Base-by-base conservation (phyloP, 2,329 filamentous ascomycete species). In the Cladophialophora immunda region DNA sequence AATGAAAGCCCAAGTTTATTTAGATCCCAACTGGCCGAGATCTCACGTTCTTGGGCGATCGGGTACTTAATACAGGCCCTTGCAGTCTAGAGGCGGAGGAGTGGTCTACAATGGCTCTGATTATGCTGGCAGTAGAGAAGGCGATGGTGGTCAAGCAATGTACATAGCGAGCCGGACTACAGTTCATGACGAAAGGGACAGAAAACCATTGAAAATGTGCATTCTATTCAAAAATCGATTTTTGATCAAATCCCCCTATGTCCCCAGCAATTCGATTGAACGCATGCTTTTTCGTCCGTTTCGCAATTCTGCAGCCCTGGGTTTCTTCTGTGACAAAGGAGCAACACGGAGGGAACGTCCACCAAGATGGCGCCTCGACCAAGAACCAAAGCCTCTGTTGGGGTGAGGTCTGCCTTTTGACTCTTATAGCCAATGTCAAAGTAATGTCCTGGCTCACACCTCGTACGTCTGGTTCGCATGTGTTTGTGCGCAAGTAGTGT, bases 1-100 rank as follows among this genome's bases (percentile, higher is more conserved):
- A 70, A 64, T 68, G 65, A 63, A 65, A 74, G 79, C 66, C 77
- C 76, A 75, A 72, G 63, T 29, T 19, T 45, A 5, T 58, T 45
- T 27, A n/a, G 4, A 19, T 41, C n/a, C 4, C 38, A n/a, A 2
- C n/a, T n/a, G 17, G 32, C 41, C 36, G 11, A 25, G 45, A 45
- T 30, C 34, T 2, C 4, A 58, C 13, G 22, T 8, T 29, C n/a
- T 45, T 2, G 9, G 29, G 11, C 54, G 15, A 45, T 36, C 27
- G 19, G 17, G 25, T 4, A 17, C 53, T 55, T 17, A 15, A 32
- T 22, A 29, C 25, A 17, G n/a, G 47, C 4, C 22, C 47, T 52
- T 29, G 11, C 19, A 8, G 32, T n/a, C 17, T 17, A 8, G 17
- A 11, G n/a, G n/a, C 3, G n/a, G 5, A n/a, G 17, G 1, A 41